Conservation (phyloP, 768 basidiomycete species). For the Russula emetica region DNA sequence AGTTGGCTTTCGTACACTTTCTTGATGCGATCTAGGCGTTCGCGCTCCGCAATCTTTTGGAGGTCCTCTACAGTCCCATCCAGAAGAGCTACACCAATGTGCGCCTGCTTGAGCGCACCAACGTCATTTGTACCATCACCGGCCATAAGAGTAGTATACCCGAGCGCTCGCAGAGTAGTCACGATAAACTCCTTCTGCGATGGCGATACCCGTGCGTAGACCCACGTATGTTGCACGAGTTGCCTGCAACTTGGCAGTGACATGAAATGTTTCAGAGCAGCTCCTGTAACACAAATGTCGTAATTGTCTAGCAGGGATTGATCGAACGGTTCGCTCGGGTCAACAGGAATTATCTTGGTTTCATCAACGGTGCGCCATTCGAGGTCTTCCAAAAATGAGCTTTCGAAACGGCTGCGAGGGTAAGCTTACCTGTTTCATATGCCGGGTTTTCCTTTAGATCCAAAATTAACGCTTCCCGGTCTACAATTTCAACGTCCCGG, state of each 20-base stretch:
- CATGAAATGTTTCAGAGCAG: conserved; percentile 86
- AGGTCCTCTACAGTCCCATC: conserved; percentile 91
- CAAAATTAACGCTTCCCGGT: conserved; percentile 89
- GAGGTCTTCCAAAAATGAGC: conserved; percentile 48
- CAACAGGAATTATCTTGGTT: conserved; percentile 77
- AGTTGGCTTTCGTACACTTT: conserved; percentile 97
- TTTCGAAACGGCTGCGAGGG: conserved; percentile 13
- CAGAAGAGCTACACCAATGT: conserved; percentile 90
- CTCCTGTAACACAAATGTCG: conserved; percentile 95
- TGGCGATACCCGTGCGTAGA: conserved; percentile 97
- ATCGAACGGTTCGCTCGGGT: conserved; percentile 78
- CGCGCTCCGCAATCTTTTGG: conserved; percentile 89
- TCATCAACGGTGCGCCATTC: conserved; percentile 96
- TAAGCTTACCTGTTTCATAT: conserved; percentile 55
- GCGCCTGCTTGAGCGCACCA: conserved; percentile 96
- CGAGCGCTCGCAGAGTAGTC: conserved; percentile 81
- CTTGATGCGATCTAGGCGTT: conserved; percentile 85
- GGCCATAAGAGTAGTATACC: conserved; percentile 94
- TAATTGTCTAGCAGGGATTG: conserved; percentile 71
- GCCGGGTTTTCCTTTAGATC: conserved; percentile 81
- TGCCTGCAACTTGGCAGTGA: conserved; percentile 63
- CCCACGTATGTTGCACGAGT: conserved; percentile 94
- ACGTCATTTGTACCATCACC: conserved; percentile 99
- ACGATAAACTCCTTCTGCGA: conserved; percentile 94
- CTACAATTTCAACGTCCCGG: conserved; percentile 93